A percentile compares a stretch with the other conserved stretches of the same genome.
These are phyloP conservation scores for Trichoderma semiorbis DNA, from an alignment of 2,329 filamentous ascomycete genomes.

Conservation along the genomic window DNA sequence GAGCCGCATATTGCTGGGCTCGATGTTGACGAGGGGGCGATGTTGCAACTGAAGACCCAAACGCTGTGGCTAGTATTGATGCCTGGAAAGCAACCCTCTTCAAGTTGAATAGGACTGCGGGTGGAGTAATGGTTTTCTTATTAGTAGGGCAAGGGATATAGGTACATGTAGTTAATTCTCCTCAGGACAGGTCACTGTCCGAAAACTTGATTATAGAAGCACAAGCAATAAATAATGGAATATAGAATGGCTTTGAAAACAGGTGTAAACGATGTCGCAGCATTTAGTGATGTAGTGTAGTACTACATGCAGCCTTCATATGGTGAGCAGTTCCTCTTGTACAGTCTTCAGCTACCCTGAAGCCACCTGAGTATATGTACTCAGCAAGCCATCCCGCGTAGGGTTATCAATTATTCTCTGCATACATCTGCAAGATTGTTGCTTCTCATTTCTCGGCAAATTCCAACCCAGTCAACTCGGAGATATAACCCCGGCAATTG, in stretches of 20 bases:
- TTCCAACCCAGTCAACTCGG: background rate
- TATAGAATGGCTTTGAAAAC: background rate
- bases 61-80: constrained; percentile 38
- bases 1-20: constrained; percentile 30
- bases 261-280: background rate
- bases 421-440: background rate
- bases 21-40: constrained; percentile 25
- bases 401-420: background rate
- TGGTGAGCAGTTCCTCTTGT: background rate
- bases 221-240: background rate
- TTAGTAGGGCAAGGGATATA: background rate
- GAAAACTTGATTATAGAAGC: background rate
- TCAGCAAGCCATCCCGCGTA: background rate
- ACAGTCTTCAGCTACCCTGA: background rate
- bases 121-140: background rate
- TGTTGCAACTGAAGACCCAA: constrained; percentile 26
- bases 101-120: background rate
- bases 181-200: background rate
- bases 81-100: background rate
- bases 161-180: background rate
- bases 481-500: background rate
- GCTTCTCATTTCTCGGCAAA: background rate
- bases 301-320: background rate
- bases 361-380: background rate
- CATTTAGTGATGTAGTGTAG: background rate